Evolutionary conservation across 2,329 filamentous ascomycete genomes (phyloP).

Genomic region (Fusarium verticillioides): DNA sequence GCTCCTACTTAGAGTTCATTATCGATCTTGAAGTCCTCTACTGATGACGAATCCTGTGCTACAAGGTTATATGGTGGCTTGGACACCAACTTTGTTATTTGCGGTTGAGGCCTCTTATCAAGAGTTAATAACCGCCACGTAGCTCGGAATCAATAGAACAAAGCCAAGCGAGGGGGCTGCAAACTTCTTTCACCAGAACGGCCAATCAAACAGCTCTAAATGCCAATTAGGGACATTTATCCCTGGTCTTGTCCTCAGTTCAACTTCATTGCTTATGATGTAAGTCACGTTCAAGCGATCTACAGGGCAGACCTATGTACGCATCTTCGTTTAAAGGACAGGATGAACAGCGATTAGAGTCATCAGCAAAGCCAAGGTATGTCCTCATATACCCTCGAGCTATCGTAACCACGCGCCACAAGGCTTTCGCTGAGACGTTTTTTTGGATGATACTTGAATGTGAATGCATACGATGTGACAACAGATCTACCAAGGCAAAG

Average conservation of each 20-base stretch:
- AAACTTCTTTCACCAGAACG: background rate
- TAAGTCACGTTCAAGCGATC: background rate
- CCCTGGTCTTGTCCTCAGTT: background rate
- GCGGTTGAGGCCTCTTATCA: background rate
- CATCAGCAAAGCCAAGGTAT: too few species aligned
- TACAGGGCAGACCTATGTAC: background rate
- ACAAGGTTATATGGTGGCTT: background rate
- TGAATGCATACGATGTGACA: too few species aligned
- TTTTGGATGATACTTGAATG: too few species aligned
- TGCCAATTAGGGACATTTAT: accelerated
- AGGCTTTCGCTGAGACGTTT: too few species aligned
- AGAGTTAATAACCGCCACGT: background rate
- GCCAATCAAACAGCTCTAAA: accelerated
- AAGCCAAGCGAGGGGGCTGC: background rate
- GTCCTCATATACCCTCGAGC: too few species aligned
- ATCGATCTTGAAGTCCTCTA: background rate
- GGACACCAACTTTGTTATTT: background rate
- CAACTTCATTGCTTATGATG: background rate
- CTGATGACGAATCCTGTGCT: too few species aligned
- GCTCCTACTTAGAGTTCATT: background rate
- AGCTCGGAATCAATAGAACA: background rate
- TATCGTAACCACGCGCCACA: too few species aligned
- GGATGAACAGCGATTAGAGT: background rate
- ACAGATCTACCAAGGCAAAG: too few species aligned
- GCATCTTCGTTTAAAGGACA: background rate